Evolutionary conservation across 2,329 filamentous ascomycete species (phyloP).

Genomic region (Cryphonectria japonica): DNA sequence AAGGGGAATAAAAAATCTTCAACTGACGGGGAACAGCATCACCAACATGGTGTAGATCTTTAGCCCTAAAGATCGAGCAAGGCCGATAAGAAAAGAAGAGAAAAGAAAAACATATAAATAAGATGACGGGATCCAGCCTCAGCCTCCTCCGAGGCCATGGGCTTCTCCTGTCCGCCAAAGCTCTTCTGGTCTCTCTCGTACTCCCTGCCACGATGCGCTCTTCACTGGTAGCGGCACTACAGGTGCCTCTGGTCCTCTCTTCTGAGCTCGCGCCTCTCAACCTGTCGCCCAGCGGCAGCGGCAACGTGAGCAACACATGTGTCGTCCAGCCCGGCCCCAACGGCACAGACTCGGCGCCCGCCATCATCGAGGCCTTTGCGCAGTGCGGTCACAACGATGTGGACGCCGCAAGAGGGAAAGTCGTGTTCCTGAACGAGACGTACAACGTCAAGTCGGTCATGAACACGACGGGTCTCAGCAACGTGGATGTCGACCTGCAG

Average conservation of each 20-base stretch:
- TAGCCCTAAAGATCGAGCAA: background rate
- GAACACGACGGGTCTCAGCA: slow-evolving; percentile 35
- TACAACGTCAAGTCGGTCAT: slow-evolving; percentile 33
- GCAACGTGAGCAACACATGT: slow-evolving; percentile 7
- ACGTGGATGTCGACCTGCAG: slow-evolving; percentile 36
- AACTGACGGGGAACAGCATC: background rate
- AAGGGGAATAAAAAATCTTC: background rate
- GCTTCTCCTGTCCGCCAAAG: background rate
- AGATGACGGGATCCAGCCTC: background rate
- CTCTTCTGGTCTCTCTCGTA: slow-evolving; percentile 5
- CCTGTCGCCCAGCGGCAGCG: background rate
- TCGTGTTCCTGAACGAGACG: slow-evolving; percentile 36
- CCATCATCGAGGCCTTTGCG: slow-evolving; percentile 34
- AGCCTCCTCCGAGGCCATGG: background rate
- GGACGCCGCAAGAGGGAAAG: slow-evolving; percentile 29
- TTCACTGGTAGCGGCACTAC: slow-evolving; percentile 23
- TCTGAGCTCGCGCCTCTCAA: slow-evolving; percentile 1
- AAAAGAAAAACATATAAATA: slow-evolving; percentile 1
- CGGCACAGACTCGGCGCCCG: slow-evolving; percentile 25
- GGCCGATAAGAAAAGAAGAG: background rate
- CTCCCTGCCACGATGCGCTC: slow-evolving; percentile 15
- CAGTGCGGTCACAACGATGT: slow-evolving; percentile 35
- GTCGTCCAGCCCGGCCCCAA: slow-evolving; percentile 23
- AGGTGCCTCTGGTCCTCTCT: slow-evolving; percentile 25
- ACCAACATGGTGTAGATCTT: background rate